Evolutionary conservation across 805 yeast genomes (phyloP).

Genomic region (Suhomyces tanzawaensis): DNA sequence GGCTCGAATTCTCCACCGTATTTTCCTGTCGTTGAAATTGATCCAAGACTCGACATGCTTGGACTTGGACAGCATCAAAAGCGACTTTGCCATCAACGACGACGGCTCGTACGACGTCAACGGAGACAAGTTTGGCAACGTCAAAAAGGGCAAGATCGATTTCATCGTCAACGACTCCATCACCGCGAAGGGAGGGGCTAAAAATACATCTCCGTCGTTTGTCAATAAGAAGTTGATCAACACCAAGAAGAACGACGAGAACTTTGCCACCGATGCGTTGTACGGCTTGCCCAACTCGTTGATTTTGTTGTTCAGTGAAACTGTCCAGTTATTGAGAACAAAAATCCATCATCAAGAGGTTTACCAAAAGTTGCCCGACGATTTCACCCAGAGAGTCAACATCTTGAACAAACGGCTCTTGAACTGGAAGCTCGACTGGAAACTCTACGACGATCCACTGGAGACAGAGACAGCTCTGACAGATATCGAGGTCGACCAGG

Average conservation of each 20-base stretch:
- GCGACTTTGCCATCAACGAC: slow-evolving; percentile 28
- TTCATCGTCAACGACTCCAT: slow-evolving; percentile 19
- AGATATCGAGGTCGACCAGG: slow-evolving; percentile 12
- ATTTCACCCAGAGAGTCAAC: slow-evolving; percentile 30
- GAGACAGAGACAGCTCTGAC: slow-evolving; percentile 10
- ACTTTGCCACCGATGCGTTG: slow-evolving; percentile 72
- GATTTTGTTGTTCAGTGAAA: slow-evolving; percentile 67
- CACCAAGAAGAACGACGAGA: slow-evolving; percentile 51
- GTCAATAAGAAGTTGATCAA: slow-evolving; percentile 42
- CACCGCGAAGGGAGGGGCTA: slow-evolving; percentile 5
- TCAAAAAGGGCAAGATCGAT: slow-evolving; percentile 21
- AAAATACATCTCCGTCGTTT: slow-evolving; percentile 36
- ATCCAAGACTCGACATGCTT: slow-evolving; percentile 74
- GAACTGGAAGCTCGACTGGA: slow-evolving; percentile 79
- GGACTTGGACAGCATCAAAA: slow-evolving; percentile 32
- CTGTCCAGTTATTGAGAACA: slow-evolving; percentile 63
- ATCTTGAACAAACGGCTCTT: slow-evolving; percentile 19
- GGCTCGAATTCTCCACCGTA: slow-evolving; percentile 74
- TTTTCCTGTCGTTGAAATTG: slow-evolving; percentile 69
- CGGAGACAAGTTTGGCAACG: slow-evolving; percentile 29
- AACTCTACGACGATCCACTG: slow-evolving; percentile 32
- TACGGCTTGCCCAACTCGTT: slow-evolving; percentile 85
- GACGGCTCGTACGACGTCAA: slow-evolving; percentile 34
- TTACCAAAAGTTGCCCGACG: slow-evolving; percentile 28
- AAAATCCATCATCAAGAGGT: slow-evolving; percentile 50